phyloP scores from a whole-genome alignment of 805 yeast species.

The Scheffersomyces stipitis region DNA sequence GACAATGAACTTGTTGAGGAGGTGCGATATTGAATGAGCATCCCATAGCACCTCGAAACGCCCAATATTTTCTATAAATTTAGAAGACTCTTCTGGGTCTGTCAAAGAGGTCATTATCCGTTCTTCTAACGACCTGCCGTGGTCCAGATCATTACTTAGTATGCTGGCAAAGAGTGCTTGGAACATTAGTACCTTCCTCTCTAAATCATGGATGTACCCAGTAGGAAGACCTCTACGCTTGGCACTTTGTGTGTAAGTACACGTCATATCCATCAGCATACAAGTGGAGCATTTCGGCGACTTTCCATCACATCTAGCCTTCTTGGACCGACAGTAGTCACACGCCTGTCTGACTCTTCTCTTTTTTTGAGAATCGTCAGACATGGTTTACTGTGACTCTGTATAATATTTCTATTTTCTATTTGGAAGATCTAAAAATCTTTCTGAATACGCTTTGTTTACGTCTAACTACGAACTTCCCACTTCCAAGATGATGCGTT shows the following conservation, averaged over 20 bases:
- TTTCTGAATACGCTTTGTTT: no score
- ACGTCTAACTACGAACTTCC: no score
- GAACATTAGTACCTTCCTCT: constrained; percentile 14
- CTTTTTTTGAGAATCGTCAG: constrained; percentile 5
- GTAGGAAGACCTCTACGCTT: constrained; percentile 22
- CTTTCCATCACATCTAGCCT: constrained; percentile 24
- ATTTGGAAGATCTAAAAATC: no score
- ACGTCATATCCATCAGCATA: constrained; percentile 8
- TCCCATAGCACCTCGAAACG: constrained; percentile 6
- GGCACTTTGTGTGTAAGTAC: constrained; percentile 15
- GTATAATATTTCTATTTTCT: no score
- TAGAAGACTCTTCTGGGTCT: constrained; percentile 1
- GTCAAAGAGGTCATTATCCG: background rate
- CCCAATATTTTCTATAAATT: constrained; percentile 3
- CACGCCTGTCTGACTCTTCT: constrained; percentile 25
- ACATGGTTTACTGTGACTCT: constrained; percentile 1
- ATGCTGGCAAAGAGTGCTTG: constrained; percentile 12
- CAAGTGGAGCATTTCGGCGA: constrained; percentile 21
- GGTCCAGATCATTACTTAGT: background rate
- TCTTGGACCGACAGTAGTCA: constrained; percentile 19
- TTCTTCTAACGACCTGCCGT: background rate
- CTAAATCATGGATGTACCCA: constrained; percentile 21
- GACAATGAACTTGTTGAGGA: constrained; percentile 11
- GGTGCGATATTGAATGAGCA: constrained; percentile 3
- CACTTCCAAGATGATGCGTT: no score